Evolutionary conservation across 805 yeast genomes (phyloP).

Genomic region (Candida vaughaniae): DNA sequence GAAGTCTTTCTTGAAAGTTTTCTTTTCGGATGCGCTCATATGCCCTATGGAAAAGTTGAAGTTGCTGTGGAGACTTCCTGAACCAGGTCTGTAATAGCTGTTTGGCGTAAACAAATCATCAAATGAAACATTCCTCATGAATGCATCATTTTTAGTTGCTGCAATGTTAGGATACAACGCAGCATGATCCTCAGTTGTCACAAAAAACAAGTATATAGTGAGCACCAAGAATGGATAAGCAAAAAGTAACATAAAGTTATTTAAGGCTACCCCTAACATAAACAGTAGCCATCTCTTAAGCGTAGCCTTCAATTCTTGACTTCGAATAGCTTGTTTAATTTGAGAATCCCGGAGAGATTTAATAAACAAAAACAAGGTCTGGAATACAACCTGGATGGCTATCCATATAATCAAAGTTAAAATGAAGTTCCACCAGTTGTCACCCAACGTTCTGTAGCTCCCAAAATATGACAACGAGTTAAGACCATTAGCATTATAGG

Average conservation of each 20-base stretch:
- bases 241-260: conserved; percentile 32
- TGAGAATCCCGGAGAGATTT: conserved; percentile 11
- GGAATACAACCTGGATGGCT: conserved; percentile 20
- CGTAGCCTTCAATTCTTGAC: background rate
- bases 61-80: background rate
- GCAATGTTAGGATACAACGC: conserved; percentile 14
- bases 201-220: conserved; percentile 32
- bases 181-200: conserved; percentile 8
- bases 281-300: conserved; percentile 11
- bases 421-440: conserved; percentile 47
- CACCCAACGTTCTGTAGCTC: conserved; percentile 20
- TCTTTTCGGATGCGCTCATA: background rate
- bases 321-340: background rate
- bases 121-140: conserved; percentile 24
- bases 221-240: conserved; percentile 45
- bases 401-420: conserved; percentile 30
- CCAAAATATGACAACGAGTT: conserved; percentile 33
- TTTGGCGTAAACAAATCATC: conserved; percentile 19
- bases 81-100: conserved; percentile 1
- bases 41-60: background rate
- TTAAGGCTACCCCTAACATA: conserved; percentile 32
- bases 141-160: conserved; percentile 21
- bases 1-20: background rate
- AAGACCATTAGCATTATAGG: conserved; percentile 42
- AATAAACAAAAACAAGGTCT: conserved; percentile 20